Evolutionary conservation across 2,329 filamentous ascomycete species (phyloP).

Genomic region (Westerdykella ornata): DNA sequence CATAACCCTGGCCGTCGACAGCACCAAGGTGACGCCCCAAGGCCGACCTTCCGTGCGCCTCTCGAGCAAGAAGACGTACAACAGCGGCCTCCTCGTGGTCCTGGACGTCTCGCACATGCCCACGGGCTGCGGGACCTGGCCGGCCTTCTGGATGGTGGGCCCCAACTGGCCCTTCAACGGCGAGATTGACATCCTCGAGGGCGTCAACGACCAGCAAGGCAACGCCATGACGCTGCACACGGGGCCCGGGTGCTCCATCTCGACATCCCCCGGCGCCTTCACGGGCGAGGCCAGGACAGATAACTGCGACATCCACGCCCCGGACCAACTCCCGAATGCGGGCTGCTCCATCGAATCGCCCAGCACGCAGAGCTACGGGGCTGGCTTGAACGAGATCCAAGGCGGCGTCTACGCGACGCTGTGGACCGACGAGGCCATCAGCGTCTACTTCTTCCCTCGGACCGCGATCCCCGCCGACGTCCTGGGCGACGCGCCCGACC

Average conservation of each 20-base stretch:
- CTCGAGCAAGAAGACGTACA: slow-evolving; percentile 43
- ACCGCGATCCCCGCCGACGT: slow-evolving; percentile 59
- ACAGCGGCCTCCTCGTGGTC: slow-evolving; percentile 43
- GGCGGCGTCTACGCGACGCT: slow-evolving; percentile 45
- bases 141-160: slow-evolving; percentile 39
- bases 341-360: slow-evolving; percentile 41
- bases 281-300: slow-evolving; percentile 44
- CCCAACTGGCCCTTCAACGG: slow-evolving; percentile 34
- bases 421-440: slow-evolving; percentile 67
- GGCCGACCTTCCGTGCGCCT: slow-evolving; percentile 45
- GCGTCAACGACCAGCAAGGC: slow-evolving; percentile 38
- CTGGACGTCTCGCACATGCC: slow-evolving; percentile 49
- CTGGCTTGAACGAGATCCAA: slow-evolving; percentile 45
- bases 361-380: slow-evolving; percentile 43
- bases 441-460: slow-evolving; percentile 79
- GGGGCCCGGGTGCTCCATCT: slow-evolving; percentile 39
- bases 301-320: slow-evolving; percentile 45
- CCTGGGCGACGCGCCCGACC: slow-evolving; percentile 53
- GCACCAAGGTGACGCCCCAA: slow-evolving; percentile 29
- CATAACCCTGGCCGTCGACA: slow-evolving; percentile 45
- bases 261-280: slow-evolving; percentile 38
- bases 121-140: slow-evolving; percentile 48
- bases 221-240: slow-evolving; percentile 47
- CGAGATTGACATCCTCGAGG: slow-evolving; percentile 47
- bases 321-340: slow-evolving; percentile 35